phyloP scores from a whole-genome alignment of 2,329 filamentous ascomycete genomes.

The Cercospora sp. region DNA sequence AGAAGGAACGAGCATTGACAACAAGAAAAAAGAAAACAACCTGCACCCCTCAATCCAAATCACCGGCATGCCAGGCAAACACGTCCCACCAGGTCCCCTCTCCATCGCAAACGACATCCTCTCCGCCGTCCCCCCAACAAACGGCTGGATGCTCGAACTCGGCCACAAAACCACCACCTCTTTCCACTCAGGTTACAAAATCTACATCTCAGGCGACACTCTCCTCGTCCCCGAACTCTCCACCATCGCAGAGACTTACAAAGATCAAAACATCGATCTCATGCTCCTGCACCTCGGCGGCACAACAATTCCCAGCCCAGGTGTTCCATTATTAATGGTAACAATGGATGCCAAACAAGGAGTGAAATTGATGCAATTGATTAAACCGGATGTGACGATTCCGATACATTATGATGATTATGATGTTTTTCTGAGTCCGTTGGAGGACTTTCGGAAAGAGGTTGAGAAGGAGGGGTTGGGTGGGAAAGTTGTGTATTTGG shows the following conservation, averaged over 20 bases:
- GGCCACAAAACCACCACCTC: conserved; percentile 44
- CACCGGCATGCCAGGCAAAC: conserved; percentile 65
- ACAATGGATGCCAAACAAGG: conserved; percentile 69
- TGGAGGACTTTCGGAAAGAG: conserved; percentile 61
- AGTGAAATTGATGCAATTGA: conserved; percentile 59
- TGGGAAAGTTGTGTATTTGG: conserved; percentile 61
- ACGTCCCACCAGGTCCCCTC: conserved; percentile 54
- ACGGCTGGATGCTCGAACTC: conserved; percentile 67
- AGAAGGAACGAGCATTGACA: no score
- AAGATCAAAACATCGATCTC: conserved; percentile 58
- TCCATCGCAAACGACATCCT: conserved; percentile 51
- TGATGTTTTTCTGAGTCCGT: conserved; percentile 60
- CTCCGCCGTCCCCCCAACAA: conserved; percentile 62
- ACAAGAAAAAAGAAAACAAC: no score
- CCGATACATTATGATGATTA: conserved; percentile 68
- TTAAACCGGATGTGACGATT: conserved; percentile 63
- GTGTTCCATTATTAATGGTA: conserved; percentile 63
- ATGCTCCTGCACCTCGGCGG: conserved; percentile 69
- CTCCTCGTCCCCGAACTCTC: conserved; percentile 63
- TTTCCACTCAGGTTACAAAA: conserved; percentile 43
- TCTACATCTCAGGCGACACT: conserved; percentile 69
- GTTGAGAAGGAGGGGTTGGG: conserved; percentile 55
- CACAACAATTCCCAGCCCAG: conserved; percentile 63
- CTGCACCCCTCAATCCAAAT: conserved; percentile 59
- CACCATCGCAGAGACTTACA: conserved; percentile 59